Base-by-base conservation (phyloP, 164 flowering plant species). In the Taxillus chinensis region DNA sequence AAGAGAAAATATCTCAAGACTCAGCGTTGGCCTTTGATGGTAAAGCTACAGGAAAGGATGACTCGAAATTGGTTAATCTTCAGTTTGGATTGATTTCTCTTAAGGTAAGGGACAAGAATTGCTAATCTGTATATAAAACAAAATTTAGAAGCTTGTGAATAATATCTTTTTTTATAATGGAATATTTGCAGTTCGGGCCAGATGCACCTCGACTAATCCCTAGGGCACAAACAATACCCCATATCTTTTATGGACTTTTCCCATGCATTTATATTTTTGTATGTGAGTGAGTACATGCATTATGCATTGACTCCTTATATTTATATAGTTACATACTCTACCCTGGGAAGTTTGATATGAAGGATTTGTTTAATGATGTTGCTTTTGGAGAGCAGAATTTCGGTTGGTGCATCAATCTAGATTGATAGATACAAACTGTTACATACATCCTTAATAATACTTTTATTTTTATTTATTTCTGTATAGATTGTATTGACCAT, bases 71-170 rank as follows among this genome's bases (percentile, higher is more conserved):
- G 73, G 62, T 83, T 41, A 82, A 89, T 62, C 86, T 95, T 64
- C 83, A 71, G 62, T 73, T 74, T 64, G 96, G 89, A 57, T 72
- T 95, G 70, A 85, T 78, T 53, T 87, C 99, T 62, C 93, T 95
- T 59, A 68, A 87, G 97, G 99, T 93, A 75, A 43, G 6, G 61
- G 60, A 39, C 9, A 27, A 27, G 27, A 27, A 2, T 27, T 27
- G 27, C 2, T 27, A 27, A 27, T 27, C 27, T 2, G 27, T 27
- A 27, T 27, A 27, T 27, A 27, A 27, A 27, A 27, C 27, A 27
- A 27, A 27, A 27, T 27, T 27, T 27, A 27, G 2, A 27, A 27
- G 27, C 27, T 0, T 27, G 27, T 27, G 27, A 2, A 27, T 27
- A 27, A 27, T 27, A 27, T 27, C 2, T 27, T 27, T 27, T 27